These are phyloP conservation scores for Zizania palustris DNA, from an alignment of 202 grass and related monocot genomes.

Conservation along the genomic window DNA sequence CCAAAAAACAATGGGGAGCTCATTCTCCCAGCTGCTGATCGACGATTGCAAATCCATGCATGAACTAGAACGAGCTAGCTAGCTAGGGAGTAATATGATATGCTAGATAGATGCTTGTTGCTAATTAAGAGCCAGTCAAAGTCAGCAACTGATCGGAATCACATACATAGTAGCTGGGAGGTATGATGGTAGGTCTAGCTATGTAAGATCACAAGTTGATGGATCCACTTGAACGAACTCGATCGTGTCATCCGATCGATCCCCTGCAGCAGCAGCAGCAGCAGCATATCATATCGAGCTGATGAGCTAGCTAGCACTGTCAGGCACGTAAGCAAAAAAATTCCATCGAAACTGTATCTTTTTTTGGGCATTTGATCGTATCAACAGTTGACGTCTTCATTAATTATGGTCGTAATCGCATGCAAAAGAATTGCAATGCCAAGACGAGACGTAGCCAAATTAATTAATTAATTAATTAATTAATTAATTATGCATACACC, in stretches of 20 bases:
- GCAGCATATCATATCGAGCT: too few relatives aligned
- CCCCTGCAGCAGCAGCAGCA: too few relatives aligned
- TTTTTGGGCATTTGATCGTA: not conserved
- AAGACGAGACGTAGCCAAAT: not conserved
- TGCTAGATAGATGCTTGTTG: not conserved
- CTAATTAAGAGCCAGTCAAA: constrained; percentile 15
- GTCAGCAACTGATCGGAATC: not conserved
- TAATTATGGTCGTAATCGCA: not conserved
- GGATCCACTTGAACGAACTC: not conserved
- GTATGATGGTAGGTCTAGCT: not conserved
- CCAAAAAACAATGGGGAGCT: not conserved
- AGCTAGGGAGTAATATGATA: not conserved
- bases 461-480: not conserved
- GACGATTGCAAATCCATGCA: not conserved
- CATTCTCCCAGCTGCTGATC: not conserved
- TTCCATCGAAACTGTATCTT: not conserved
- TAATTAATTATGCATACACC: not conserved
- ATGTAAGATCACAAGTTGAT: not conserved
- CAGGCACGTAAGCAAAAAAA: not conserved
- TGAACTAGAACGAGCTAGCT: not conserved
- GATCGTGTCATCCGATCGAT: not conserved
- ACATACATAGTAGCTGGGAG: not conserved
- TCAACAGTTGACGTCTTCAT: not conserved
- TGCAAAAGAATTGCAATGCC: not conserved
- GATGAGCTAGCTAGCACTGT: not conserved